Conservation (phyloP, 108 stramenopile genomes). For the Aurantiochytrium sp. region DNA sequence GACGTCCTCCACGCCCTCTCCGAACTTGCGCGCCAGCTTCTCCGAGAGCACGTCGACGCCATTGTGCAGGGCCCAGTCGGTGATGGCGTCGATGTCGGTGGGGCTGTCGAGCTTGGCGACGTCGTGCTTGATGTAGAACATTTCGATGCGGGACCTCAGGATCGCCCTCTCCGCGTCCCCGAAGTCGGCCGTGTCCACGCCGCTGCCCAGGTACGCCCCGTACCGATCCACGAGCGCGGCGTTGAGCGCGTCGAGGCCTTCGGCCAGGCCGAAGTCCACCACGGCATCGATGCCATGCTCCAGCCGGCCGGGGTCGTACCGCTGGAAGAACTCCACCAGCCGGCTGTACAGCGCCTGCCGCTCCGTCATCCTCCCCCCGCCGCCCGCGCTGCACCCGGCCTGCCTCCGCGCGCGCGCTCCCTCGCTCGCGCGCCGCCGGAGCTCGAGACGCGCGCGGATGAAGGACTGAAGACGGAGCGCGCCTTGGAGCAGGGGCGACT, state of each 20-base stretch:
- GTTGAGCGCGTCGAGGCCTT: constrained; percentile 1
- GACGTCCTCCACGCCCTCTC: background rate
- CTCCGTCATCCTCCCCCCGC: background rate
- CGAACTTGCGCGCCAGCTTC: background rate
- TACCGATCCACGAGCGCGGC: background rate
- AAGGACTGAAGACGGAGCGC: too few species aligned
- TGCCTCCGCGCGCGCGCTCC: background rate
- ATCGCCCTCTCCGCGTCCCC: background rate
- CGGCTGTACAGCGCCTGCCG: background rate
- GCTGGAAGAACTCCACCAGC: background rate
- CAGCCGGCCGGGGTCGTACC: background rate
- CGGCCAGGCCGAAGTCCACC: background rate
- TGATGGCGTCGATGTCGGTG: constrained; percentile 1
- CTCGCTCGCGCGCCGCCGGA: background rate
- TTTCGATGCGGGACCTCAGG: background rate
- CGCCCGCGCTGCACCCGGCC: background rate
- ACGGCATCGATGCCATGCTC: background rate
- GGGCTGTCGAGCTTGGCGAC: background rate
- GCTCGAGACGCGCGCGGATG: too few species aligned
- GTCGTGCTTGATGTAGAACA: constrained; percentile 15
- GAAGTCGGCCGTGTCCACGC: background rate
- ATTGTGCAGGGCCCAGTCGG: background rate
- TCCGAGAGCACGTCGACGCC: constrained; percentile 1
- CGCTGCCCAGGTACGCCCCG: background rate
- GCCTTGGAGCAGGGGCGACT: too few species aligned